Evolutionary conservation across 2,329 filamentous ascomycete species (phyloP), one percentile per base, ranked within the genome.

Genomic region (Aphanoascus verrucosus): DNA sequence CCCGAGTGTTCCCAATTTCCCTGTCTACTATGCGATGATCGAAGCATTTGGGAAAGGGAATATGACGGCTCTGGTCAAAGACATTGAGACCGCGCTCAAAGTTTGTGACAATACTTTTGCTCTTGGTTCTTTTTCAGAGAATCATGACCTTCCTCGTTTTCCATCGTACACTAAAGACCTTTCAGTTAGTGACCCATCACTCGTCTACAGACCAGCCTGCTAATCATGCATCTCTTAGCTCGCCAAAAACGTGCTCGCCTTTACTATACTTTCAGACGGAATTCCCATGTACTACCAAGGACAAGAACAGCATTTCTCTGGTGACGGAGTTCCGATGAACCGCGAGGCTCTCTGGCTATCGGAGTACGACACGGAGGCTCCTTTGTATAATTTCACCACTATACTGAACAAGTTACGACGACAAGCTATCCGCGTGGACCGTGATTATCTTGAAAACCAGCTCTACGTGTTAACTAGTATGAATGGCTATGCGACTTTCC

Each of bases 261-360:
- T 79, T 60, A 78, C 77, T n/a, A 74, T 85, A 31, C 74, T 85
- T 15, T 62, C 64, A 32, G 66, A 82, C 52, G 82, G 82, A 17
- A 78, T 84, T 38, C 81, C 81, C 1, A 79, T 83, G 53, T 72
- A 84, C 34, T 85, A 84, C 65, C 76, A 83, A 59, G 82, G 82
- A 28, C 79, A 82, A 56, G 82, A 85, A 65, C 82, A 85, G 61
- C 78, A 77, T 56, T 81, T 75, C 62, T 63, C 69, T 1, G 76
- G 76, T 19, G 72, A 71, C n/a, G 70, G 64, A 37, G 67, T 67
- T 44, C 78, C 78, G 7, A 67, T 73, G 0, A 73, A 71, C 49
- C 77, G 79, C n/a, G 79, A 82, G 61, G 77, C 79, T 6, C 69
- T 78, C 41, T 83, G 80, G 81, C 65, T 74, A 9, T 77, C 75